Evolutionary conservation across 2,329 filamentous ascomycete species (phyloP), one percentile per base, ranked within the genome.

Genomic region (Raffaelea albimanens): DNA sequence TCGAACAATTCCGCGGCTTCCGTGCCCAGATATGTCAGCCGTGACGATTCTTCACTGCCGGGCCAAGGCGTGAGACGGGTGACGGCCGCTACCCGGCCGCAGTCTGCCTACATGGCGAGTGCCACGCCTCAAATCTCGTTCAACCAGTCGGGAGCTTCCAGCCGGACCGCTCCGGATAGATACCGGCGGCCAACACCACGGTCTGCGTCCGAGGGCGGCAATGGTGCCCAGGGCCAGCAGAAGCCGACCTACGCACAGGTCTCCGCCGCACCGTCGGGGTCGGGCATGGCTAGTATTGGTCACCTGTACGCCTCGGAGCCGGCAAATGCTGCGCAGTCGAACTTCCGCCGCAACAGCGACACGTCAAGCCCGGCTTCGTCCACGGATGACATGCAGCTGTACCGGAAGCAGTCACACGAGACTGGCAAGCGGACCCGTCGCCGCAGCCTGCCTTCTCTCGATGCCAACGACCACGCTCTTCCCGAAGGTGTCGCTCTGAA

Each of bases 381-480:
- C 56, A 75, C 76, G 43, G 87, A 94, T 63, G 87, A 93, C 56
- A 78, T 82, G 60, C 76, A 81, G 48, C 59, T 87, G 50, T 70
- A 73, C 57, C 79, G 72, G 49, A 70, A 73, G 47, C 63, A 71
- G 22, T 62, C 67, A n/a, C 65, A 77, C 18, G 87, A 91, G 23
- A 75, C 84, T 33, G 77, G 82, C 10, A 88, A 85, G 65, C 77
- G 87, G 59, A 85, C 89, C 65, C 77, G 89, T 57, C 80, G 89
- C 60, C 81, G 89, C 55, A 96, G 89, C 66, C 78, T 94, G 68
- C 87, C 87, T 55, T 83, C 80, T 18, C 64, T 76, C 51, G 73
- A 78, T 63, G 65, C 67, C 58, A 55, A 66, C 56, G 66, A 71
- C 51, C 67, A 67, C 55, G 61, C 63, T 47, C 58, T 46, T 56